Base-by-base conservation (phyloP, 208 protist genomes). In the Trichomonas gallinae region DNA sequence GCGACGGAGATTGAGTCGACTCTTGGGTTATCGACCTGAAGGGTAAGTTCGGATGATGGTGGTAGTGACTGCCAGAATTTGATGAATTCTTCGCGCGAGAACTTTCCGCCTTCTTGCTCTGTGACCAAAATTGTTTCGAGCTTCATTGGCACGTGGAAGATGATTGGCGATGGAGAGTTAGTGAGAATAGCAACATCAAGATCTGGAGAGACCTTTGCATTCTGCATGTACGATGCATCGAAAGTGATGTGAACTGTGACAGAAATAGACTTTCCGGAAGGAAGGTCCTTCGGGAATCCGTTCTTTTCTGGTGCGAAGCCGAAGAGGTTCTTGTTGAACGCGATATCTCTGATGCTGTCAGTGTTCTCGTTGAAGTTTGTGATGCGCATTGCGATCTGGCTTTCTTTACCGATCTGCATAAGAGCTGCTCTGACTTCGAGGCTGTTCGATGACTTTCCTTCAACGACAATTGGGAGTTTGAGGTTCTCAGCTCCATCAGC, bases 271-370 rank as follows among this genome's bases (percentile, higher is more conserved):
- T 93, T 93, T 8, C 51, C 23, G 17, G 87, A 44, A 38, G 42
- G 42, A 3, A 93, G 17, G 0, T 42, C 42, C 13, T 42, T 42
- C 26, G 87, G 87, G 13, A 93, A 51, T 93, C 17, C 13, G 44
- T 23, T 58, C 46, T 93, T 44, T 6, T 44, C 87, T 51, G 87
- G 87, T 26, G 87, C 87, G 31, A 51, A 93, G 10, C 87, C 87
- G 87, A 93, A 93, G 11, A 93, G 48, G 44, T 93, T 93, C 87
- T 93, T 93, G n/a, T 93, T 93, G 44, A 93, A 93, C 3, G 87
- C 87, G 44, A 93, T 93, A 11, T 93, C 13, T 17, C 51, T 48
- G 40, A 93, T 93, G 31, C 46, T 23, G 44, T 48, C 40, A 38
- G 87, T 13, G 17, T 17, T 93, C 45, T 93, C 87, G 31, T 17